Base-by-base conservation (phyloP, 2,329 filamentous ascomycete genomes). In the Metarhizium humberi region DNA sequence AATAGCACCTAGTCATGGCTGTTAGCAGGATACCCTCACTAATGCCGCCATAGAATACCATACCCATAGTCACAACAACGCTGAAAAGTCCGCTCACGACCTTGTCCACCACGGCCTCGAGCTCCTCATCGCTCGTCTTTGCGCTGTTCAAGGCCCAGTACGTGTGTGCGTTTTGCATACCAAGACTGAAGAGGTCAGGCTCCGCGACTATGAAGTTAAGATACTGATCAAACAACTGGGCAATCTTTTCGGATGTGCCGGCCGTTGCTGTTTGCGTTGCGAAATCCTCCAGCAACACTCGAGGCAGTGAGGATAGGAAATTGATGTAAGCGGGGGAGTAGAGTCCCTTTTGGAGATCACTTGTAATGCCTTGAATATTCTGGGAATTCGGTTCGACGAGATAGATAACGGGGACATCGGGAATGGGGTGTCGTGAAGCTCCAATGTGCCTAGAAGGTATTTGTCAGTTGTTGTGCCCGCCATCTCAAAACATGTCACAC, bases 111-210 rank as follows among this genome's bases (percentile, higher is more conserved):
- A 94, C 85, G 53, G 81, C 78, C 66, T 97, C 94, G 54, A 99
- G 80, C 66, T 94, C 88, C 57, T 94, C 89, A 63, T 97, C 94
- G 61, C 87, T 89, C 3, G 91, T 95, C 67, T 89, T 86, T 16
- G 88, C 88, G 70, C 92, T 97, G 73, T 97, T 97, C 66, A 99
- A 77, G n/a, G 89, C 90, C 84, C 90, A 95, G 69, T 99, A 99
- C 8, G 89, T 90, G 69, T 95, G 82, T 58, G 86, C 88, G 62
- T 94, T 94, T 61, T 91, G 87, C 81, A 97, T 88, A 10, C 92
- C 92, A 58, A 99, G 75, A 66, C 89, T 96, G 73, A 99, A 99
- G 4, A 99, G 78, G 68, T 97, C 92, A 5, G 92, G 92, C 69
- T 99, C 94, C 38, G 89, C 89, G 46, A 97, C 92, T 59, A 97